Percentiles rank a stretch among this genome's conserved stretches.
These are phyloP conservation scores for Rhodotorula taiwanensis DNA, from an alignment of 768 basidiomycete genomes.

Conservation along the genomic window DNA sequence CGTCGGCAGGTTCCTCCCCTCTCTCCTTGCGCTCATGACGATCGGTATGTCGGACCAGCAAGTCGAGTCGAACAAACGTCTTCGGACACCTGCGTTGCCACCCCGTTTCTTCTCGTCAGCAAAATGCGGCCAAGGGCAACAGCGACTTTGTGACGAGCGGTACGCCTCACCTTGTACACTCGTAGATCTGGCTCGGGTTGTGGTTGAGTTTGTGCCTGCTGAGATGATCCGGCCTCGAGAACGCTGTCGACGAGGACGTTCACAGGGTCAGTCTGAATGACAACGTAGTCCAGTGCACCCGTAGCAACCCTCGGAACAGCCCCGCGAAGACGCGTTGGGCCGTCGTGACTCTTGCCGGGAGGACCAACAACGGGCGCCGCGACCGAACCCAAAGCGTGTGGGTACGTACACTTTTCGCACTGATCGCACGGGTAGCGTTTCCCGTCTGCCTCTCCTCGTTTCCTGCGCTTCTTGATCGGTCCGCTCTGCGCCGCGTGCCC, in stretches of 20 bases:
- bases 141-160: too few species aligned
- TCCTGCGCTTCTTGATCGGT: constrained; percentile 14
- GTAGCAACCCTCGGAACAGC: too few species aligned
- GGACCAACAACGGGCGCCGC: neutral
- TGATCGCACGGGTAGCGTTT: constrained; percentile 29
- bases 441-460: constrained; percentile 17
- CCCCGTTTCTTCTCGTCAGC: too few species aligned
- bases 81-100: constrained; percentile 35
- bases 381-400: neutral
- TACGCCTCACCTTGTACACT: constrained; percentile 23
- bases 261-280: neutral
- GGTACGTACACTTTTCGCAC: constrained; percentile 24
- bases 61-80: constrained; percentile 33
- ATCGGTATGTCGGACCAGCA: constrained; percentile 38
- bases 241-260: constrained; percentile 7
- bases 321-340: neutral
- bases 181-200: constrained; percentile 24
- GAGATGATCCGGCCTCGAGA: constrained; percentile 33
- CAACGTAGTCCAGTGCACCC: too few species aligned
- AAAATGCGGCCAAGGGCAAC: too few species aligned
- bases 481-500: neutral
- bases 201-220: constrained; percentile 35
- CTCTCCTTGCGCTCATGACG: constrained; percentile 38
- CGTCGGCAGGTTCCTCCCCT: constrained; percentile 19
- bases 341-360: neutral